Base-by-base conservation (phyloP, 2,329 filamentous ascomycete species). In the Colletotrichum sp. region DNA sequence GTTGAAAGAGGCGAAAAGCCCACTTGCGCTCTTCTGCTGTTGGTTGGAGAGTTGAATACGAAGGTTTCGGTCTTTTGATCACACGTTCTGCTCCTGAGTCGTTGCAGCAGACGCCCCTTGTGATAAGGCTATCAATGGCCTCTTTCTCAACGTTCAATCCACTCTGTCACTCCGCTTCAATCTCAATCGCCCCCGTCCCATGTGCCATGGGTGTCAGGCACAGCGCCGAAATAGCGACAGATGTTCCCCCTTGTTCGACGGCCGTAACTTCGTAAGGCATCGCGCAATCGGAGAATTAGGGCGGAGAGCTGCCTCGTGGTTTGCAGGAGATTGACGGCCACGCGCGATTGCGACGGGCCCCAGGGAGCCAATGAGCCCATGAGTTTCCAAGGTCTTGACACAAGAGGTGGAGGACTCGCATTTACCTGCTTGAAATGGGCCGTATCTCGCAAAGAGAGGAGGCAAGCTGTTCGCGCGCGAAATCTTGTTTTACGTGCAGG, bases 401-500 rank as follows among this genome's bases (percentile, higher is more conserved):
- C 15, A 70, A 63, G 6, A 27, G 8, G 22, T 27, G 28, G 59
- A 34, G 22, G 57, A 48, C 27, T 72, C n/a, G 63, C 61, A 44
- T 30, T 30, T 25, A 52, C 27, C 64, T 52, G 30, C 32, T 39
- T 13, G 48, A 66, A 66, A 28, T 59, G 60, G 61, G 30, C 61
- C 44, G 48, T 60, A 72, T 72, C 44, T 59, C 64, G 15, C 22
- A 67, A 39, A 16, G 52, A 19, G 30, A 73, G 44, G 48, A 66
- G 72, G 73, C 63, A 72, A 68, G 73, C 70, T 57, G 69, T 25
- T 72, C 73, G 63, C 69, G 69, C 57, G 69, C 57, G 63, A 76
- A 76, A 76, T 76, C 74, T 74, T 76, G 74, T 74, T 76, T 76
- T 74, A 65, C 66, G 44, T 76, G 44, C 44, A 52, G 44, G n/a